A percentile compares a stretch with the other conserved stretches of the same genome.
Evolutionary conservation across 2,329 filamentous ascomycete genomes (phyloP).

Genomic region (Trichoderma sp.): DNA sequence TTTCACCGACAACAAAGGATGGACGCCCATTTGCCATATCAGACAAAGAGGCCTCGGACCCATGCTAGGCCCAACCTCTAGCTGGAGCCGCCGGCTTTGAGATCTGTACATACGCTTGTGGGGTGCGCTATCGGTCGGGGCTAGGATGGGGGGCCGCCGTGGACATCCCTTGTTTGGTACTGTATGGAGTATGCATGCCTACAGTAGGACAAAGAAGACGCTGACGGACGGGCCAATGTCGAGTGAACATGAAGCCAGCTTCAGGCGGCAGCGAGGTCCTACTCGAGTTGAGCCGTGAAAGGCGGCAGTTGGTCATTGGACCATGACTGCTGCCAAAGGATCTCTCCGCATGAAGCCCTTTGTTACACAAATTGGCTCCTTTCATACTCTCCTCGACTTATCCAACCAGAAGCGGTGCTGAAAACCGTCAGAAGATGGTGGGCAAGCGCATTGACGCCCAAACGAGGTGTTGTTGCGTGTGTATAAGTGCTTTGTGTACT

Average conservation of each 20-base stretch:
- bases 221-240: neutral
- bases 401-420: neutral
- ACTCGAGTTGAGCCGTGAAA: neutral
- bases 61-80: conserved; percentile 6
- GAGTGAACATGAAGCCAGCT: neutral
- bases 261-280: neutral
- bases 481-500: neutral
- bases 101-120: conserved; percentile 12
- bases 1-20: conserved; percentile 3
- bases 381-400: neutral
- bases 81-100: conserved; percentile 6
- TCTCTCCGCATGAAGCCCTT: neutral
- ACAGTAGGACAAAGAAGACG: neutral
- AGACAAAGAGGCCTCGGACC: conserved; percentile 5
- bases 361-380: neutral
- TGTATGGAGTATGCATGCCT: conserved; percentile 13
- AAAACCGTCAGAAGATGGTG: neutral
- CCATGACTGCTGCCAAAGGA: neutral
- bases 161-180: neutral
- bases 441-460: neutral
- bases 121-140: conserved; percentile 11
- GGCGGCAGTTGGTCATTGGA: neutral
- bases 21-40: neutral
- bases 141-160: neutral
- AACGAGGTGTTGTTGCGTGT: neutral